Evolutionary conservation across 1,139 yeast genomes (phyloP), one percentile per base, ranked within the genome.

Genomic region (Zygosaccharomyces sapae): DNA sequence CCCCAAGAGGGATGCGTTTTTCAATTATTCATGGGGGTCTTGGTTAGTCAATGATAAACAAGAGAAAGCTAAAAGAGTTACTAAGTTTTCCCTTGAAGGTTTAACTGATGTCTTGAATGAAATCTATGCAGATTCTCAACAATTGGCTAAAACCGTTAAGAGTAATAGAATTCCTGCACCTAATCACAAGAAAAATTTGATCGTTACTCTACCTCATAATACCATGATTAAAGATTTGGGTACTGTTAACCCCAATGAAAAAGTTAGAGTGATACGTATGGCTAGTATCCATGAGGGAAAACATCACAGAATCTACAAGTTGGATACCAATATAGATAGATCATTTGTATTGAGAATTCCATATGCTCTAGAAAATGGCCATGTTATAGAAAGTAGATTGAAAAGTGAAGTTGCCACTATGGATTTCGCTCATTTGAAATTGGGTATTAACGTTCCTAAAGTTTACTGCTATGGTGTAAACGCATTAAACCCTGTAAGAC

Each of bases 361-460:
- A 10, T 92, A 92, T 65, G 79, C 83, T 41, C 70, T 83, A 48
- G 86, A 79, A 38, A 76, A 86, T 19, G 80, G 79, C 49, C 77
- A 75, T 53, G 80, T 85, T 47, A 77, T 85, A 46, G 71, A 79
- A 40, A 74, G 80, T 53, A 82, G 87, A 55, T 74, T 92, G 61
- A 83, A 84, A 65, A 81, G 90, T 66, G 98, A 92, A 68, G 96
- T 83, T 41, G 98, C 98, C 18, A 90, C 97, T 1, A 73, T 86
- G 72, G 97, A 90, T 66, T 90, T 86, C 65, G 74, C 83, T 47
- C 67, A 73, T 44, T 68, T 76, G 56, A 66, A 68, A 51, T 61
- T 71, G 54, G 70, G 71, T 8, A 54, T 77, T 35, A 74, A 76
- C 27, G 86, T 86, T 41, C 97, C 97, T 38, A 79, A 79, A 55